phyloP scores from a whole-genome alignment of 1,139 yeast genomes.

The Eremothecium cymbalariae region DNA sequence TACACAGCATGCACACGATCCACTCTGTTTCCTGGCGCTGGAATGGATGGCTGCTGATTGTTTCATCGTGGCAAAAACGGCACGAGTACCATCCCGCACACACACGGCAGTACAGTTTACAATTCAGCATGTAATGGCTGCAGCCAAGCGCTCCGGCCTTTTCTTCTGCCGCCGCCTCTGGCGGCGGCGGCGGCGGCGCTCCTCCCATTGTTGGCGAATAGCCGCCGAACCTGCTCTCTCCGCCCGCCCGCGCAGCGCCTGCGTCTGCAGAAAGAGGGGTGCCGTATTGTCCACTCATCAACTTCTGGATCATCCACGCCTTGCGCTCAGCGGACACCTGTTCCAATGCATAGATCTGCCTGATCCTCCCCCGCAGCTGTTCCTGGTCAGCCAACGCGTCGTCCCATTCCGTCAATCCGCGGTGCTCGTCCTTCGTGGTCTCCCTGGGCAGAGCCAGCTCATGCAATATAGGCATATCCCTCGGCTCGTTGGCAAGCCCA shows the following conservation, averaged over 20 bases:
- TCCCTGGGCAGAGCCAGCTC: conserved; percentile 15
- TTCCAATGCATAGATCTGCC: conserved; percentile 13
- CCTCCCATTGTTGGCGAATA: neutral
- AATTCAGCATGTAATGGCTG: conserved; percentile 71
- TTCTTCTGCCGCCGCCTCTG: conserved; percentile 44
- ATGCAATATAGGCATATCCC: conserved; percentile 1
- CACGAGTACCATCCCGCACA: conserved; percentile 75
- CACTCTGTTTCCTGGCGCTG: conserved; percentile 56
- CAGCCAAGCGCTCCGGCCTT: conserved; percentile 57
- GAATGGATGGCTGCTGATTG: conserved; percentile 46
- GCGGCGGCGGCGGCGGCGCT: conserved; percentile 13
- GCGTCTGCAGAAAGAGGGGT: no score
- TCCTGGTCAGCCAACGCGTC: conserved; percentile 16
- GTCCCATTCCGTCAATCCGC: conserved; percentile 9
- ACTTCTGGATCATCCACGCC: conserved; percentile 46
- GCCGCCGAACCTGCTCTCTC: no score
- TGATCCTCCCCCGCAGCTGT: conserved; percentile 17
- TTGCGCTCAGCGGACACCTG: conserved; percentile 11
- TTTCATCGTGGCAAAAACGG: conserved; percentile 76
- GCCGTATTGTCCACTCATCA: conserved; percentile 55
- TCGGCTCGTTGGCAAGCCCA: conserved; percentile 15
- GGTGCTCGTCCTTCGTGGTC: conserved; percentile 11
- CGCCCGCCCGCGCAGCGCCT: no score
- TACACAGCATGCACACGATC: conserved; percentile 75
- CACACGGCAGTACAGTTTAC: conserved; percentile 72